A percentile compares a stretch with the other conserved stretches of the same genome.
phyloP scores from a whole-genome alignment of 2,329 filamentous ascomycete genomes.

The Fusarium staphyleae region DNA sequence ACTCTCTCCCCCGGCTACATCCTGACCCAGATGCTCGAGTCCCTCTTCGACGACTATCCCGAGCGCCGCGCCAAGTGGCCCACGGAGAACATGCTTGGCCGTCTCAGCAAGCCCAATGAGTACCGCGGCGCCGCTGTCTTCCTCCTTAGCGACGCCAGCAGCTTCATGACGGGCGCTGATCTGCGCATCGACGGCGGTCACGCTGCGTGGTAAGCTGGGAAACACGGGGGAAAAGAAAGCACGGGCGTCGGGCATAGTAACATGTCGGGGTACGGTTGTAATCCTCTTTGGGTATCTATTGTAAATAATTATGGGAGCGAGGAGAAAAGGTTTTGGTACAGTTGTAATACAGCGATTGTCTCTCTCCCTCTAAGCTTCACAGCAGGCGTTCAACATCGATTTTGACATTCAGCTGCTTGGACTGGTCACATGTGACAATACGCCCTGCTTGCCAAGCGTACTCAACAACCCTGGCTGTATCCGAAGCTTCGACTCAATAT shows the following conservation, averaged over 20 bases:
- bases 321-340: constrained; percentile 26
- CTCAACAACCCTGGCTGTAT: constrained; percentile 55
- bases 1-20: constrained; percentile 83
- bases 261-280: neutral
- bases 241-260: neutral
- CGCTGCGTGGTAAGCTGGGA: constrained; percentile 58
- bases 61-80: constrained; percentile 75
- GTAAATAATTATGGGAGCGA: constrained; percentile 25
- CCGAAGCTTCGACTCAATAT: constrained; percentile 56
- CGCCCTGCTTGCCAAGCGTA: constrained; percentile 52
- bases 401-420: constrained; percentile 26
- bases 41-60: constrained; percentile 77
- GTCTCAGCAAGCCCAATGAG: constrained; percentile 71
- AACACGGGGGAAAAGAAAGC: neutral
- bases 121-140: constrained; percentile 77
- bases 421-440: constrained; percentile 49
- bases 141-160: constrained; percentile 73
- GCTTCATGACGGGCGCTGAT: constrained; percentile 78
- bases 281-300: constrained; percentile 25
- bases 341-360: constrained; percentile 18
- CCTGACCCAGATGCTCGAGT: constrained; percentile 82
- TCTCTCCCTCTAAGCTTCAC: constrained; percentile 6
- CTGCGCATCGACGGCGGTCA: constrained; percentile 77
- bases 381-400: constrained; percentile 6
- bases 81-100: constrained; percentile 83